phyloP scores from a whole-genome alignment of 2,329 filamentous ascomycete species.

The Colletotrichum acutatum region DNA sequence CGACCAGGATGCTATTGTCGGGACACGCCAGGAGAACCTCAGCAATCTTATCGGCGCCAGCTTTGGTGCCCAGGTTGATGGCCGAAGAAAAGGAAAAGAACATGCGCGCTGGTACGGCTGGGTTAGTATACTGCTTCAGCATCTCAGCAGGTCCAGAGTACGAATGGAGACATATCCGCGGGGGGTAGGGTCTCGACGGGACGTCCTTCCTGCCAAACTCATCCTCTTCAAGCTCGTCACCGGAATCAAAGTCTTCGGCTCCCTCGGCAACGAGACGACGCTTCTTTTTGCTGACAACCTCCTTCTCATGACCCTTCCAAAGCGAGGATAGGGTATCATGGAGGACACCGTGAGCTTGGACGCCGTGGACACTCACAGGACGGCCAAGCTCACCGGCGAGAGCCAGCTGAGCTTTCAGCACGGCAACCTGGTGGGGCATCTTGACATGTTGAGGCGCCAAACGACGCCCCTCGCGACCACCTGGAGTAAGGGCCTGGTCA shows the following conservation, averaged over 20 bases:
- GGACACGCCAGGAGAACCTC: conserved; percentile 79
- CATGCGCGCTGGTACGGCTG: conserved; percentile 77
- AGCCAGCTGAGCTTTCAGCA: conserved; percentile 75
- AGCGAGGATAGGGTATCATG: conserved; percentile 72
- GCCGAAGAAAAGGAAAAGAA: conserved; percentile 90
- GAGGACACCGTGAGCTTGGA: conserved; percentile 79
- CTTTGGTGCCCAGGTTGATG: conserved; percentile 77
- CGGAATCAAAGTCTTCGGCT: conserved; percentile 57
- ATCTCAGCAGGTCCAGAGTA: conserved; percentile 84
- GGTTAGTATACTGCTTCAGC: conserved; percentile 81
- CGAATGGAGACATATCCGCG: conserved; percentile 91
- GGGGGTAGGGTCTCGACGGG: conserved; percentile 74
- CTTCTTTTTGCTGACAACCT: conserved; percentile 70
- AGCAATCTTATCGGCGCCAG: conserved; percentile 61
- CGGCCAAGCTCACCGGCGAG: conserved; percentile 75
- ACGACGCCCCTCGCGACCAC: conserved; percentile 75
- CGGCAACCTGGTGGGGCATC: conserved; percentile 73
- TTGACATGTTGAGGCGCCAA: conserved; percentile 76
- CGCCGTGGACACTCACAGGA: conserved; percentile 77
- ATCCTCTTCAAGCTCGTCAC: conserved; percentile 44
- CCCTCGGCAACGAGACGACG: conserved; percentile 58
- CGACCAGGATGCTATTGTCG: conserved; percentile 81
- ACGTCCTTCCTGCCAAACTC: conserved; percentile 20
- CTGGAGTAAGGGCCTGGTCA: conserved; percentile 68
- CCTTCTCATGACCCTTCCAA: conserved; percentile 78